Evolutionary conservation across 2,329 filamentous ascomycete genomes (phyloP).

Genomic region (Cytospora paraplurivora): DNA sequence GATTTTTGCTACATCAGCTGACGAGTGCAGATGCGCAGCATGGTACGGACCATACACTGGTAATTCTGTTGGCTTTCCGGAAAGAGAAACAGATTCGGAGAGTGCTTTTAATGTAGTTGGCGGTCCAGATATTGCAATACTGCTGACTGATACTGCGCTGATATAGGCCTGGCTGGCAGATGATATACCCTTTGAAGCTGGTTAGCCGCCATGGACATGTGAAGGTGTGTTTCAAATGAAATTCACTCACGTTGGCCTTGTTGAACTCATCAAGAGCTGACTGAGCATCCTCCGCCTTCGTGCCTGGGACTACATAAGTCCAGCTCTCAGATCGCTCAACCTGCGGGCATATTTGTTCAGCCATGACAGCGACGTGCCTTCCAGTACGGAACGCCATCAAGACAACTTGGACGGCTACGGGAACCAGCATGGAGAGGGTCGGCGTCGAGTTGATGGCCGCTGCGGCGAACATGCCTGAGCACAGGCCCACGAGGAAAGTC

Average conservation of each 20-base stretch:
- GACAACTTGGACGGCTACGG: constrained; percentile 64
- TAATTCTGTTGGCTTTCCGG: constrained; percentile 48
- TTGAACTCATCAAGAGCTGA: constrained; percentile 60
- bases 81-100: constrained; percentile 43
- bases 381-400: constrained; percentile 68
- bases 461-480: constrained; percentile 72
- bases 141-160: constrained; percentile 52
- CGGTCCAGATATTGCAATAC: constrained; percentile 57
- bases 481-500: constrained; percentile 64
- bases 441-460: constrained; percentile 65
- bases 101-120: constrained; percentile 51
- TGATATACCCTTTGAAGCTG: constrained; percentile 42
- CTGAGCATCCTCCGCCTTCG: constrained; percentile 53
- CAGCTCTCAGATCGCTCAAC: constrained; percentile 58
- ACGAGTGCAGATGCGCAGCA: constrained; percentile 53
- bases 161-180: constrained; percentile 53
- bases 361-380: constrained; percentile 54
- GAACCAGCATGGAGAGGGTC: constrained; percentile 62
- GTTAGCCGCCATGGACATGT: neutral
- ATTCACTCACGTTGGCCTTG: constrained; percentile 48
- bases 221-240: neutral
- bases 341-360: constrained; percentile 47
- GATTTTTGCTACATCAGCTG: constrained; percentile 47
- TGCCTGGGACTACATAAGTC: constrained; percentile 66
- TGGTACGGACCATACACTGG: constrained; percentile 61